Evolutionary conservation across 2,329 filamentous ascomycete genomes (phyloP).

Genomic region (Sclerotinia sclerotiorum): DNA sequence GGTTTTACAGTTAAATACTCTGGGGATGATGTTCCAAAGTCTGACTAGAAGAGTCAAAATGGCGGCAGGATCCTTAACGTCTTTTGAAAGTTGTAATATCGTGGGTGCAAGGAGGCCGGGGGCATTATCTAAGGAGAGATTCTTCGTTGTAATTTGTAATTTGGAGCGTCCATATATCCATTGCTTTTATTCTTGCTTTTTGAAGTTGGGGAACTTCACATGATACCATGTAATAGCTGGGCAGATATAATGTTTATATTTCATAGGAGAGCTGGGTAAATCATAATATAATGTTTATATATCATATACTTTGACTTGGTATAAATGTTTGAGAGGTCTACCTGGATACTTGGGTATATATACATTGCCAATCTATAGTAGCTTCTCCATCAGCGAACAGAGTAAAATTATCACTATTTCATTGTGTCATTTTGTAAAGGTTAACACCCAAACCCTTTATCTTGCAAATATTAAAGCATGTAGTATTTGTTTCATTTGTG

Average conservation of each 20-base stretch:
- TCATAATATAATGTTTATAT: background rate
- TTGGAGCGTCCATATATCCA: slow-evolving; percentile 19
- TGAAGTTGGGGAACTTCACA: background rate
- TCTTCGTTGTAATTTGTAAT: background rate
- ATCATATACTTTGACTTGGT: background rate
- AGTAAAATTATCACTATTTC: background rate
- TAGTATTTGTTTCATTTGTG: too few relatives aligned
- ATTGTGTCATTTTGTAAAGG: too few relatives aligned
- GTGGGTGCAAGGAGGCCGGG: background rate
- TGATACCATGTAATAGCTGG: slow-evolving; percentile 4
- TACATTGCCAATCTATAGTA: too few relatives aligned
- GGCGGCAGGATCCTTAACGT: background rate
- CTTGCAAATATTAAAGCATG: background rate
- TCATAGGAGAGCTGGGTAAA: too few relatives aligned
- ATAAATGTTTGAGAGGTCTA: background rate
- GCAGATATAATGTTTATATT: background rate
- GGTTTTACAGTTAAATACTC: slow-evolving; percentile 40
- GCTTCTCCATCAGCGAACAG: background rate
- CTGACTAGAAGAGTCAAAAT: background rate
- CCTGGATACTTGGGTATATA: too few relatives aligned
- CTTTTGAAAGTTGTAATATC: background rate
- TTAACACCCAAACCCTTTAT: too few relatives aligned
- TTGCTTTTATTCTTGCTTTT: slow-evolving; percentile 17
- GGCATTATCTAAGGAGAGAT: background rate
- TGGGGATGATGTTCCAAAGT: slow-evolving; percentile 1